Evolutionary conservation across 768 basidiomycete species (phyloP).

Genomic region (Paxillus involutus): DNA sequence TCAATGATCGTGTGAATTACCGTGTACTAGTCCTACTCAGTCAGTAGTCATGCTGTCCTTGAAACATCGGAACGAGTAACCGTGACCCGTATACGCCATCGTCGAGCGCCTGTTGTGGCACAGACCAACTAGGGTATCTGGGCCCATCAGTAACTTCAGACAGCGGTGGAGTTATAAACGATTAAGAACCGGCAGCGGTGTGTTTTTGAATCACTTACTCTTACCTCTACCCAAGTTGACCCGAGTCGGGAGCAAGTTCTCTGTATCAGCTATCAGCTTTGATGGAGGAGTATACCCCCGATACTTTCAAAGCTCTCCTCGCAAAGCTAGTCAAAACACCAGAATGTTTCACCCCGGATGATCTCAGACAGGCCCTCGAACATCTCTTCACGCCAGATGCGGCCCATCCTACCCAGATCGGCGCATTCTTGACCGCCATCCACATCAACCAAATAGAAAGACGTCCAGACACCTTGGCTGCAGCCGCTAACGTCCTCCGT

Average conservation of each 20-base stretch:
- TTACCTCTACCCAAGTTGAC: background rate
- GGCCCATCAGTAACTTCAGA: too few species aligned
- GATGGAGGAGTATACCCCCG: slow-evolving; percentile 34
- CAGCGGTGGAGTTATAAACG: too few species aligned
- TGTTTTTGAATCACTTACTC: too few species aligned
- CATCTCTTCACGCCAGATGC: slow-evolving; percentile 69
- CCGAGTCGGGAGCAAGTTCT: background rate
- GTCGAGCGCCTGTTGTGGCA: too few species aligned
- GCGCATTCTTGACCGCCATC: slow-evolving; percentile 85
- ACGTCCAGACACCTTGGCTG: slow-evolving; percentile 72
- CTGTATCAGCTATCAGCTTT: background rate
- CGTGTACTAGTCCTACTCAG: too few species aligned
- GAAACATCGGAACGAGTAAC: too few species aligned
- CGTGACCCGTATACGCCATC: too few species aligned
- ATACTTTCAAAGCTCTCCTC: slow-evolving; percentile 75
- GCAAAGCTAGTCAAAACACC: slow-evolving; percentile 79
- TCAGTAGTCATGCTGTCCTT: too few species aligned
- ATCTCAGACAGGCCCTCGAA: slow-evolving; percentile 71
- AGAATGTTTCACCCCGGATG: slow-evolving; percentile 75
- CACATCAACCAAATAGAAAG: slow-evolving; percentile 79
- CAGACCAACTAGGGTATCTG: too few species aligned
- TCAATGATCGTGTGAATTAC: too few species aligned
- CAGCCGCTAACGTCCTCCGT: slow-evolving; percentile 74
- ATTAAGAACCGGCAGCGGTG: too few species aligned
- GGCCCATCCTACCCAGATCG: slow-evolving; percentile 73